Evolutionary conservation across 768 basidiomycete genomes (phyloP).

Genomic region (Chiua virens): DNA sequence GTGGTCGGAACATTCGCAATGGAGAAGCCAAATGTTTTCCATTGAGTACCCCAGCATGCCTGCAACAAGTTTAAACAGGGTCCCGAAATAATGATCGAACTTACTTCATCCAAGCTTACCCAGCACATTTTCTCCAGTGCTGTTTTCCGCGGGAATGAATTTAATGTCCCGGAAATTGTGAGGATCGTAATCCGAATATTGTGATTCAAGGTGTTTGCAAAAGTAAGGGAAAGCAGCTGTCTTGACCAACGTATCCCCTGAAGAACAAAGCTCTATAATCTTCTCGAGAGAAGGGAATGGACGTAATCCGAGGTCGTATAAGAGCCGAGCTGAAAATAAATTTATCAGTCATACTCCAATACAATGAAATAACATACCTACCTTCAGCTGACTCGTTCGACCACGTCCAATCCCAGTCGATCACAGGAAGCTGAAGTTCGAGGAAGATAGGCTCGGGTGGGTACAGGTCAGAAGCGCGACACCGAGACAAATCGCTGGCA

Average conservation of each 20-base stretch:
- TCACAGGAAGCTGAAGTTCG: slow-evolving; percentile 67
- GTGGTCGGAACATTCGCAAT: slow-evolving; percentile 50
- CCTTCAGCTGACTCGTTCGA: slow-evolving; percentile 79
- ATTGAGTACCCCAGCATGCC: slow-evolving; percentile 67
- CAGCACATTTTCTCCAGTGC: slow-evolving; percentile 42
- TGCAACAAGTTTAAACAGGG: slow-evolving; percentile 25
- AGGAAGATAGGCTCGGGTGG: slow-evolving; percentile 76
- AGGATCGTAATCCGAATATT: slow-evolving; percentile 57
- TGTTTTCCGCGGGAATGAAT: slow-evolving; percentile 73
- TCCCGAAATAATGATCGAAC: neutral
- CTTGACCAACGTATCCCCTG: slow-evolving; percentile 46
- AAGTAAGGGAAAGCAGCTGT: slow-evolving; percentile 72
- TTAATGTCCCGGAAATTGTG: slow-evolving; percentile 51
- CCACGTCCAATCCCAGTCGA: slow-evolving; percentile 87
- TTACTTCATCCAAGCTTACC: slow-evolving; percentile 63
- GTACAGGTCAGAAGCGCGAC: slow-evolving; percentile 71
- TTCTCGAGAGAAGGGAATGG: slow-evolving; percentile 65
- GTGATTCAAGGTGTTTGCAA: slow-evolving; percentile 62
- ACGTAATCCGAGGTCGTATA: slow-evolving; percentile 65
- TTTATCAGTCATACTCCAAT: neutral
- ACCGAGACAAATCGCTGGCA: slow-evolving; percentile 39
- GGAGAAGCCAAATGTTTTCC: slow-evolving; percentile 69
- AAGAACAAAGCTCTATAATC: slow-evolving; percentile 66
- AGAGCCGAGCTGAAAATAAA: slow-evolving; percentile 61
- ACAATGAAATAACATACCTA: slow-evolving; percentile 24